phyloP scores from a whole-genome alignment of 805 yeast genomes.

The Saccharomycopsis sp. region DNA sequence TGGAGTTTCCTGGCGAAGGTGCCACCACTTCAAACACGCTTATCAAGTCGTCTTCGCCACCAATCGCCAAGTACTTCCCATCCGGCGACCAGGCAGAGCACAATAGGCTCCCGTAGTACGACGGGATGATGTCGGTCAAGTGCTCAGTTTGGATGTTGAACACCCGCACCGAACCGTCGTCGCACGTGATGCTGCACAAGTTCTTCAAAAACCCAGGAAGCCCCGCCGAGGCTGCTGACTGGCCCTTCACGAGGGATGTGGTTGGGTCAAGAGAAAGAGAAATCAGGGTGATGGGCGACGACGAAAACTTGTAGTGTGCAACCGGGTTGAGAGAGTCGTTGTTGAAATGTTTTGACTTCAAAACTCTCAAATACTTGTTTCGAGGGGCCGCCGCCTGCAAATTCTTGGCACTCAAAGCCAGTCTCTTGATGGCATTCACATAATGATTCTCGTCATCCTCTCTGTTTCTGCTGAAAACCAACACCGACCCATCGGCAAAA shows the following conservation, averaged over 20 bases:
- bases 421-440: conserved; percentile 16
- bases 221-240: conserved; percentile 1
- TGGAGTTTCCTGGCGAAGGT: background rate
- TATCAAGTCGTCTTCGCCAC: conserved; percentile 57
- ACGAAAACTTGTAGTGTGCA: conserved; percentile 56
- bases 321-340: conserved; percentile 30
- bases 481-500: conserved; percentile 53
- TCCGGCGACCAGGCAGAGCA: conserved; percentile 48
- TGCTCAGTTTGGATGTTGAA: conserved; percentile 40
- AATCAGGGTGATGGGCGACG: conserved; percentile 47
- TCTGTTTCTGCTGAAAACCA: conserved; percentile 40
- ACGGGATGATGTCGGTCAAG: conserved; percentile 46
- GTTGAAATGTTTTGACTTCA: conserved; percentile 7
- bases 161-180: conserved; percentile 55
- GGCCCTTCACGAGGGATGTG: too few relatives aligned
- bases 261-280: too few relatives aligned
- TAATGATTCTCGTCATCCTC: conserved; percentile 36
- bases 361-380: conserved; percentile 16
- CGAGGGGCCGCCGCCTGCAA: conserved; percentile 19
- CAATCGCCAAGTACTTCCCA: conserved; percentile 82
- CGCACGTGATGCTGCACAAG: conserved; percentile 44
- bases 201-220: conserved; percentile 24
- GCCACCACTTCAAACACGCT: conserved; percentile 30
- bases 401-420: conserved; percentile 31
- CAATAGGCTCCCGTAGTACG: conserved; percentile 58